Percentiles rank a stretch among this genome's conserved stretches.
phyloP scores from a whole-genome alignment of 805 yeast species.

The Spathaspora arborariae region DNA sequence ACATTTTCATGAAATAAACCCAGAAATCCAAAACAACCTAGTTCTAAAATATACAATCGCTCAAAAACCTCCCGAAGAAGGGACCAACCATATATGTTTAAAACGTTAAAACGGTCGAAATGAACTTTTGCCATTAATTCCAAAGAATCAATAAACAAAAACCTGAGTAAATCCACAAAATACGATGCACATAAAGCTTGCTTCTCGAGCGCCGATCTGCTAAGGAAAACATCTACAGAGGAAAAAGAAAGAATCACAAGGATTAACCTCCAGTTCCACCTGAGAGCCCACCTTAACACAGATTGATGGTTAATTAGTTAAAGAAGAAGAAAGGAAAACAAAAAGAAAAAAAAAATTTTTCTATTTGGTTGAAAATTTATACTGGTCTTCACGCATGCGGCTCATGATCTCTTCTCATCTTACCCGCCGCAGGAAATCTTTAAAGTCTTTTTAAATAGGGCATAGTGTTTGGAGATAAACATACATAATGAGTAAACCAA shows the following conservation, averaged over 20 bases:
- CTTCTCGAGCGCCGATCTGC: conserved; percentile 77
- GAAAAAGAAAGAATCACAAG: conserved; percentile 23
- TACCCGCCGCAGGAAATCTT: neutral
- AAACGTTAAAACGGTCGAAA: conserved; percentile 19
- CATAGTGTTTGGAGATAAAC: conserved; percentile 5
- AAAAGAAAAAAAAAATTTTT: conserved; percentile 7
- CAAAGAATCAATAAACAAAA: conserved; percentile 11
- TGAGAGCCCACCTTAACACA: conserved; percentile 51
- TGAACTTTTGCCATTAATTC: conserved; percentile 15
- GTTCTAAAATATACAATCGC: conserved; percentile 34
- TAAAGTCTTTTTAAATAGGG: neutral
- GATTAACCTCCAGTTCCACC: conserved; percentile 23
- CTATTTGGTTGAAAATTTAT: neutral
- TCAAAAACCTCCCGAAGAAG: conserved; percentile 45
- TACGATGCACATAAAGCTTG: conserved; percentile 35
- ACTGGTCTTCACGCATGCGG: conserved; percentile 12
- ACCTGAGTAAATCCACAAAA: neutral
- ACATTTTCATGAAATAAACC: conserved; percentile 5
- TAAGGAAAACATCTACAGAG: conserved; percentile 35
- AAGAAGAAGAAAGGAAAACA: conserved; percentile 11
- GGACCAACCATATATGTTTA: conserved; percentile 32
- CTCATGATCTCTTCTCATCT: neutral
- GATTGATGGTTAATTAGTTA: conserved; percentile 37
- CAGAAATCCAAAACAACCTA: conserved; percentile 16
- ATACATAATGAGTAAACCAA: conserved; percentile 8